Evolutionary conservation across 2,329 filamentous ascomycete genomes (phyloP).

Genomic region (Chalaropsis ovoidea): DNA sequence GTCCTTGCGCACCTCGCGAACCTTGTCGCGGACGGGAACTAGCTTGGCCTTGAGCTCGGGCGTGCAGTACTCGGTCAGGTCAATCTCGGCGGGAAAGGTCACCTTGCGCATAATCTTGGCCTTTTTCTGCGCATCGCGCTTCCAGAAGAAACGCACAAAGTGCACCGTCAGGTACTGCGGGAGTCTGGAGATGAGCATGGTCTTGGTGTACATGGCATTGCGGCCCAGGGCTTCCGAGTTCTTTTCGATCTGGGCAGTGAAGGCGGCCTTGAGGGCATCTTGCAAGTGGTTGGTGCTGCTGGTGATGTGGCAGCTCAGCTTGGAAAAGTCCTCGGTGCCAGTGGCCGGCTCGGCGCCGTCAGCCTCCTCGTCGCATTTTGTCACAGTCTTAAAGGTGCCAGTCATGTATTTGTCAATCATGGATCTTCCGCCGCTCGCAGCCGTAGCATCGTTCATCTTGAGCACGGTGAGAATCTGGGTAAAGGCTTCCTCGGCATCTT

Average conservation of each 20-base stretch:
- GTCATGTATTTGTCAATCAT: conserved; percentile 84
- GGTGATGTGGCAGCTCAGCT: conserved; percentile 93
- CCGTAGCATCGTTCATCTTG: conserved; percentile 33
- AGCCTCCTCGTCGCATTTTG: conserved; percentile 72
- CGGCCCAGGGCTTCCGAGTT: conserved; percentile 64
- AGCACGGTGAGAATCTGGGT: conserved; percentile 84
- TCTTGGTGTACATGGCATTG: conserved; percentile 79
- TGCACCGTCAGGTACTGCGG: conserved; percentile 95
- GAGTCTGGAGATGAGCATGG: conserved; percentile 75
- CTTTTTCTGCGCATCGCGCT: conserved; percentile 90
- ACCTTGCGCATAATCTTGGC: conserved; percentile 99
- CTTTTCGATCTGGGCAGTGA: conserved; percentile 89
- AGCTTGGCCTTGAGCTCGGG: conserved; percentile 75
- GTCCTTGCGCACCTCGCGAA: conserved; percentile 89
- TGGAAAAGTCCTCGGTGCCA: conserved; percentile 67
- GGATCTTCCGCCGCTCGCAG: conserved; percentile 42
- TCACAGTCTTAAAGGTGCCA: conserved; percentile 65
- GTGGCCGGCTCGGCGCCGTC: conserved; percentile 66
- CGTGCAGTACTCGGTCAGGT: conserved; percentile 89
- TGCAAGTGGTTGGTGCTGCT: conserved; percentile 76
- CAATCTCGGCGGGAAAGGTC: conserved; percentile 85
- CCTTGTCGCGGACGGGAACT: conserved; percentile 88
- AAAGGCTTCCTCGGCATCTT: conserved; percentile 98
- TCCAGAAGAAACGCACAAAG: conserved; percentile 98
- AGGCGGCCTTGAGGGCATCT: conserved; percentile 72